Evolutionary conservation across 2,329 filamentous ascomycete genomes (phyloP), one percentile per base, ranked within the genome.

Genomic region (Talaromyces funiculosus): DNA sequence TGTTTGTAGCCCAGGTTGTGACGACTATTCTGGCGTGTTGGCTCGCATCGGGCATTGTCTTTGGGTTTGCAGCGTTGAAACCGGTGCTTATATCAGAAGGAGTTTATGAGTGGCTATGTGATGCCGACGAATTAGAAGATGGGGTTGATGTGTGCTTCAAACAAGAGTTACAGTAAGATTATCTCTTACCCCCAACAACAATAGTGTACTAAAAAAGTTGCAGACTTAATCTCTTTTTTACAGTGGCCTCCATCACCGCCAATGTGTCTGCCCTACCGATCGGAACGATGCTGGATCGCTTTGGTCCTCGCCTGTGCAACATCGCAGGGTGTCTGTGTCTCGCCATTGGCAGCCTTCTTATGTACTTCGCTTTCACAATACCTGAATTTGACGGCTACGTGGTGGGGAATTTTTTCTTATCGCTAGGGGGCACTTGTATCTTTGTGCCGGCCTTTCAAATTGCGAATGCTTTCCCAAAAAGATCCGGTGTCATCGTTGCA

Each of bases 201-300:
- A 59, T 2, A 37, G 47, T 38, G 56, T 66, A 37, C 64, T 57
- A 16, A 22, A 42, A 7, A 22, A 49, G 6, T 47, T 29, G 37
- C 59, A 77, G 76, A 64, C 81, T 96, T 61, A 96, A 96, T 71
- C 78, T 96, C 67, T 96, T 96, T 88, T 96, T 96, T 79, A 94
- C 90, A 9, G 83, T 92, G 38, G 91, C 92, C 26, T 92, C 91
- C 24, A 92, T 96, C 3, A 89, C 85, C 9, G 94, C 92, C 47
- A 96, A 96, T 68, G 87, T 96, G 18, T 90, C 87, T 45, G 91
- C 92, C 37, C 81, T 96, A 2, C 89, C 91, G 1, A 86, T 96
- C 26, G 92, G 92, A 24, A 89, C 90, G 4, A 87, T 96, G 26
- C 84, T 96, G 14, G 92, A 96, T 74, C 83, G 86, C 64, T 91